Evolutionary conservation across 768 basidiomycete species (phyloP).

Genomic region (Auriscalpium microsporum): DNA sequence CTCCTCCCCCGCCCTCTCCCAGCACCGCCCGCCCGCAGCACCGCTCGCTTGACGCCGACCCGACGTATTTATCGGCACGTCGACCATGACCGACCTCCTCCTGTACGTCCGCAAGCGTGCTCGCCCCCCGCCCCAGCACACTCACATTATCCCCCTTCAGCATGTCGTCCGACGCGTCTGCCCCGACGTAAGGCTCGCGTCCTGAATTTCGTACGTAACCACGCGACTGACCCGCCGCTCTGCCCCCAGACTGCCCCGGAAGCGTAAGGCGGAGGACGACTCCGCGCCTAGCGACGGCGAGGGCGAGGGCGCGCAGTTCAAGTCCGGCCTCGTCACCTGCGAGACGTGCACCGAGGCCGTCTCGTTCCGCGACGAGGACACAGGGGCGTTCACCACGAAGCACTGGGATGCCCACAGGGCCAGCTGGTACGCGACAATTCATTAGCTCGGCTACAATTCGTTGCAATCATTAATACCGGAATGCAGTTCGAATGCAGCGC

Average conservation of each 20-base stretch:
- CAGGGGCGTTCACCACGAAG: constrained; percentile 55
- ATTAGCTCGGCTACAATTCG: no score
- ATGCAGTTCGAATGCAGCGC: background rate
- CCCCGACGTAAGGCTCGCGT: background rate
- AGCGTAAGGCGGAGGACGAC: background rate
- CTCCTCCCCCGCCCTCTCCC: background rate
- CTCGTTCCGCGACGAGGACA: constrained; percentile 56
- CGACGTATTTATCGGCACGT: background rate
- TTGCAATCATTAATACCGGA: background rate
- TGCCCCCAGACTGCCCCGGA: background rate
- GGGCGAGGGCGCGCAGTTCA: constrained; percentile 28
- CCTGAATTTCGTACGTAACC: background rate
- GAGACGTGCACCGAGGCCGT: constrained; percentile 53
- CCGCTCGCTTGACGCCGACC: background rate
- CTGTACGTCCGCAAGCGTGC: background rate
- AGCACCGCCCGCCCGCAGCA: background rate
- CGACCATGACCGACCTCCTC: background rate
- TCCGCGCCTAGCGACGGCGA: background rate
- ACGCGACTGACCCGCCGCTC: background rate
- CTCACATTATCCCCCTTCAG: background rate
- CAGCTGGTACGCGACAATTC: constrained; percentile 34
- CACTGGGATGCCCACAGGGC: constrained; percentile 62
- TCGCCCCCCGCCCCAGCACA: background rate
- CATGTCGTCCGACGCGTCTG: background rate
- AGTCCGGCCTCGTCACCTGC: constrained; percentile 57